phyloP scores from a whole-genome alignment of 2,329 filamentous ascomycete genomes.

The Aurifilum marmelostoma region DNA sequence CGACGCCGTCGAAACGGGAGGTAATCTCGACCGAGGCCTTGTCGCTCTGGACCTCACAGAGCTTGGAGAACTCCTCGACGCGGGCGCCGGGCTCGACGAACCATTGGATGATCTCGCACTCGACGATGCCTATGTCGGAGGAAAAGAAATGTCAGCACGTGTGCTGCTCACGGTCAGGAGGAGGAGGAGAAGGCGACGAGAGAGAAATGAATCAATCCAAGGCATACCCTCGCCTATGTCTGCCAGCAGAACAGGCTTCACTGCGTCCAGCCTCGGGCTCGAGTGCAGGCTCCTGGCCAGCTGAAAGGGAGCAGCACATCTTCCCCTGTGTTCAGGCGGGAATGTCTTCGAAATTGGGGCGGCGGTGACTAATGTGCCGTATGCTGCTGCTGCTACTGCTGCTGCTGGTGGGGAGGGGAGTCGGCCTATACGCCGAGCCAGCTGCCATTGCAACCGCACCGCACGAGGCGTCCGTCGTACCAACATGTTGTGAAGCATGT shows the following conservation, averaged over 20 bases:
- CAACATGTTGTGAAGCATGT: constrained; percentile 53
- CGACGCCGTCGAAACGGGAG: constrained; percentile 90
- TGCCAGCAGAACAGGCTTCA: constrained; percentile 81
- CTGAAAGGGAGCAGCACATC: constrained; percentile 2
- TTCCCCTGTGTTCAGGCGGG: constrained; percentile 15
- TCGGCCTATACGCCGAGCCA: constrained; percentile 46
- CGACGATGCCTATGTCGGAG: constrained; percentile 80
- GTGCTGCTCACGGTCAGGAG: neutral
- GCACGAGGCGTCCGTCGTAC: constrained; percentile 55
- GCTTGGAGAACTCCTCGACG: constrained; percentile 95
- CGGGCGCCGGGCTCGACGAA: constrained; percentile 95
- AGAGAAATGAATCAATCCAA: neutral
- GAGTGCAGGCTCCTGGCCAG: constrained; percentile 52
- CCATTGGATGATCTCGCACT: constrained; percentile 99
- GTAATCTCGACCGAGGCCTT: constrained; percentile 93
- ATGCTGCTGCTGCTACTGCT: neutral
- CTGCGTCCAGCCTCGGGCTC: constrained; percentile 52
- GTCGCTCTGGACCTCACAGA: constrained; percentile 98
- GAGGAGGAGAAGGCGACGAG: neutral
- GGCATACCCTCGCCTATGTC: constrained; percentile 81
- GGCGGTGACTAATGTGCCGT: neutral
- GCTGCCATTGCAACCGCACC: constrained; percentile 55
- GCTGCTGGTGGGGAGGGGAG: constrained; percentile 31
- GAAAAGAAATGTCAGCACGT: constrained; percentile 12
- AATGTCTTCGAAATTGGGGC: constrained; percentile 12